Conservation (phyloP, 306 rosid genomes). For the Medicago arabica region DNA sequence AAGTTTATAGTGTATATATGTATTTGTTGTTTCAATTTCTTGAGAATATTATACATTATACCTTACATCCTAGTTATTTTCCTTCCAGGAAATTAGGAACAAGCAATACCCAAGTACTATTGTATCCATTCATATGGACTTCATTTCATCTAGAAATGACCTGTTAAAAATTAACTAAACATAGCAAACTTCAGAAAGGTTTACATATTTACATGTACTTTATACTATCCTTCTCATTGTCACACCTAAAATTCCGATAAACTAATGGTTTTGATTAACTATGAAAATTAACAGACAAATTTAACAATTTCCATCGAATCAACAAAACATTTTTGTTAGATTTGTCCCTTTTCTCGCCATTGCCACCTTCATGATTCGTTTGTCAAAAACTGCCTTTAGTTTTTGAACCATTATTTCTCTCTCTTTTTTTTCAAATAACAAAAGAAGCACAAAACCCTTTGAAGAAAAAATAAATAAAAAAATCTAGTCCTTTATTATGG, state of each 20-base stretch:
- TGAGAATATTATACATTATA: neutral
- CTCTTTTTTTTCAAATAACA: conserved; percentile 26
- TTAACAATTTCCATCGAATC: conserved; percentile 51
- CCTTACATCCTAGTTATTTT: conserved; percentile 9
- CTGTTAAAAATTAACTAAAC: conserved; percentile 30
- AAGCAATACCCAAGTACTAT: conserved; percentile 24
- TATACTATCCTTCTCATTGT: conserved; percentile 25
- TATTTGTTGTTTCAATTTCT: no score
- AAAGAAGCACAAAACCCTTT: conserved; percentile 19
- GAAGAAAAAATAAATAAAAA: neutral
- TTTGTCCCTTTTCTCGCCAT: conserved; percentile 49
- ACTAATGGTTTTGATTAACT: conserved; percentile 55
- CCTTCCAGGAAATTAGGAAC: conserved; percentile 37
- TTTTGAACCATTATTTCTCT: conserved; percentile 51
- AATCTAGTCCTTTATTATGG: conserved; percentile 33
- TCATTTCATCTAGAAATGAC: conserved; percentile 31
- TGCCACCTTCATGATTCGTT: conserved; percentile 49
- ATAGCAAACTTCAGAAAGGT: conserved; percentile 28
- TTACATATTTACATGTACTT: conserved; percentile 6
- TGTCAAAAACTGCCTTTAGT: conserved; percentile 54
- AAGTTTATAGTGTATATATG: no score
- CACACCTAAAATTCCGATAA: conserved; percentile 61
- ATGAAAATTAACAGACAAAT: conserved; percentile 37
- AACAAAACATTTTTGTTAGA: conserved; percentile 49
- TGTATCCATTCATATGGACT: conserved; percentile 29